Conservation (phyloP, 2,329 filamentous ascomycete genomes). For the Aspergillus carbonarius region DNA sequence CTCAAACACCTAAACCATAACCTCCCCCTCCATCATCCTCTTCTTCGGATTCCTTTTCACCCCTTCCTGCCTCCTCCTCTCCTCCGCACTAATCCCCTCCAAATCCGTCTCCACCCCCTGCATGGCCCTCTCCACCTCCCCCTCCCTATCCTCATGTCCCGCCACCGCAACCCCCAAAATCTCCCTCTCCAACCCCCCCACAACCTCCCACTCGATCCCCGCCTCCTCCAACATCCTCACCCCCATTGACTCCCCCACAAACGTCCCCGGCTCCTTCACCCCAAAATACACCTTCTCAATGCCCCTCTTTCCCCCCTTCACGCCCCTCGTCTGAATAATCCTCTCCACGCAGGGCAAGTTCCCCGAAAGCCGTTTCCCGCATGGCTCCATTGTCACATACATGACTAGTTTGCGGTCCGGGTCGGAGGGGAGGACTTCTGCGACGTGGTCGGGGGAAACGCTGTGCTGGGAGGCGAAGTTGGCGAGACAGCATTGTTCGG, state of each 20-base stretch:
- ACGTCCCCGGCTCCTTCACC: slow-evolving; percentile 84
- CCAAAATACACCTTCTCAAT: slow-evolving; percentile 83
- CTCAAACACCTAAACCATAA: background rate
- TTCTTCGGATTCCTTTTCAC: slow-evolving; percentile 47
- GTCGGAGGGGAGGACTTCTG: slow-evolving; percentile 42
- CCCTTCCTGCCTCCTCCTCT: slow-evolving; percentile 38
- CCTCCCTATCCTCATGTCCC: slow-evolving; percentile 60
- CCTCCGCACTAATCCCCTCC: slow-evolving; percentile 41
- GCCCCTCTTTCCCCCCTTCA: slow-evolving; percentile 52
- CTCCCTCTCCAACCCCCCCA: slow-evolving; percentile 73
- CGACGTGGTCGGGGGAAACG: slow-evolving; percentile 36
- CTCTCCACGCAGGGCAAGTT: slow-evolving; percentile 66
- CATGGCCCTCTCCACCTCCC: slow-evolving; percentile 29
- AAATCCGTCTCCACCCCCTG: slow-evolving; percentile 34
- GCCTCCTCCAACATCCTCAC: slow-evolving; percentile 66
- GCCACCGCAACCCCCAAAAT: slow-evolving; percentile 81
- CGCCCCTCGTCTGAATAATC: slow-evolving; percentile 57
- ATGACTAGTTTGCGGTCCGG: slow-evolving; percentile 56
- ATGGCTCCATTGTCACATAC: slow-evolving; percentile 82
- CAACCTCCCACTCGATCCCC: slow-evolving; percentile 71
- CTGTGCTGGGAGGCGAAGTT: slow-evolving; percentile 55
- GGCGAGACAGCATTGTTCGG: slow-evolving; percentile 85
- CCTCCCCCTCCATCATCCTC: slow-evolving; percentile 45
- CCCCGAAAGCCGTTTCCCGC: slow-evolving; percentile 47
- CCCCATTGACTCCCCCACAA: slow-evolving; percentile 79